Base-by-base conservation (phyloP, 805 yeast genomes). In the Soucietia sequanensis region DNA sequence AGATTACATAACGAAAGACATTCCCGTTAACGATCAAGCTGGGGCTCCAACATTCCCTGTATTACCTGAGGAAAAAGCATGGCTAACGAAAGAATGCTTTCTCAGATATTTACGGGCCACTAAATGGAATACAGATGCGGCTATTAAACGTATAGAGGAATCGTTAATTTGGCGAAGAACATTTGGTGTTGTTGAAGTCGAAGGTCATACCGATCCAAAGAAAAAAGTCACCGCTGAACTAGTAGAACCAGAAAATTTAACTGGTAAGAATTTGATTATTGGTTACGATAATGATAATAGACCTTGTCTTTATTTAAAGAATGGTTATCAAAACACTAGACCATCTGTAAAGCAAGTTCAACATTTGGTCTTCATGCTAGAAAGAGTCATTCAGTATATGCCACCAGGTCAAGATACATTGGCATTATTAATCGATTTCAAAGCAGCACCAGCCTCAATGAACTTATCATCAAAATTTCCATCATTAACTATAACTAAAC, bases 331-430 rank as follows among this genome's bases (percentile, higher is more conserved):
- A 42, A 77, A 76, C 46, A 77, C 81, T 2, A 57, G 69, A 31
- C 65, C 80, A 0, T 62, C 76, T 2, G 60, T 69, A 21, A 64
- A 68, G 39, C 81, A 77, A 44, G 79, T 77, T 2, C 78, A 76
- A 43, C 79, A 72, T 41, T 56, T 77, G 48, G 76, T 77, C 12
- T 76, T 66, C 51, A 76, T 76, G 80, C 60, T 76, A 49, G 82
- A 77, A 45, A 48, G 68, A 20, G 75, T 75, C 7, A 73, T 72
- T 5, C 65, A 70, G 27, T 62, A 63, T 51, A 72, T 75, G 72
- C 81, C 81, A 4, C 77, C 76, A 29, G 81, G 81, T 23, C 80
- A 74, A 32, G 81, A 76, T 34, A 66, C 75, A 3, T 53, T 76
- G 21, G 77, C 81, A 6, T 62, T 76, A 14, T 57, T 77, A 36